Percentiles rank a stretch among this genome's conserved stretches.
phyloP scores from a whole-genome alignment of 192 early-diverging fungal species.

The Oehlia diaphana region DNA sequence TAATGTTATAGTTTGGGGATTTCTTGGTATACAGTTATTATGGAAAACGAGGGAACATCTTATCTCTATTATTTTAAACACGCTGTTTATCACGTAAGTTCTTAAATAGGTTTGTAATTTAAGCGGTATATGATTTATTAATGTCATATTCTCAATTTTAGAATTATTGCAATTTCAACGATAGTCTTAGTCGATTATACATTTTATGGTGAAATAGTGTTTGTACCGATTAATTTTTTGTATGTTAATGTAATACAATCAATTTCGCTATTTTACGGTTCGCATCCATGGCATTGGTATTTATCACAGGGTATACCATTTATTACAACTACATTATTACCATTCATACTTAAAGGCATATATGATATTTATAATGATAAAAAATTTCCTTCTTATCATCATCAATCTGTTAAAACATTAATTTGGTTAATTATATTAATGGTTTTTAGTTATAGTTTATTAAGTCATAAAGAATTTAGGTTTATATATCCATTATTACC shows the following conservation, averaged over 20 bases:
- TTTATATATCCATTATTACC: conserved; percentile 91
- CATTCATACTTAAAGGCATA: conserved; percentile 59
- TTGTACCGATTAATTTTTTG: conserved; percentile 79
- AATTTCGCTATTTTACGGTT: conserved; percentile 88
- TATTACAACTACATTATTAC: conserved; percentile 74
- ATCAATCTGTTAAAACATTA: conserved; percentile 29
- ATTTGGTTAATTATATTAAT: conserved; percentile 50
- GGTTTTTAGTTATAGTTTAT: conserved; percentile 66
- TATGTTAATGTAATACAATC: conserved; percentile 78
- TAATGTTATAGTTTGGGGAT: conserved; percentile 83
- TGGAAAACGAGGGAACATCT: conserved; percentile 21
- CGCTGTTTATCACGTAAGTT: conserved; percentile 48
- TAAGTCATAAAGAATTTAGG: conserved; percentile 93
- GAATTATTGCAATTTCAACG: conserved; percentile 45
- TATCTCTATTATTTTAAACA: conserved; percentile 34
- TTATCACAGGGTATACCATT: conserved; percentile 78
- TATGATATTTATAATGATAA: conserved; percentile 29
- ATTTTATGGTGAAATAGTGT: conserved; percentile 67
- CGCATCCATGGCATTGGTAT: conserved; percentile 93
- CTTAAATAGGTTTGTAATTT: not conserved
- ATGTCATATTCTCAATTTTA: conserved; percentile 5
- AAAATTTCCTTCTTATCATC: conserved; percentile 13
- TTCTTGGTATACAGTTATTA: conserved; percentile 65
- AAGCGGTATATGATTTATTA: not conserved
- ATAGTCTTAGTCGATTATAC: conserved; percentile 63